A percentile compares a stretch with the other conserved stretches of the same genome.
Evolutionary conservation across 2,329 filamentous ascomycete species (phyloP).

Genomic region (Paecilomyces formosus): DNA sequence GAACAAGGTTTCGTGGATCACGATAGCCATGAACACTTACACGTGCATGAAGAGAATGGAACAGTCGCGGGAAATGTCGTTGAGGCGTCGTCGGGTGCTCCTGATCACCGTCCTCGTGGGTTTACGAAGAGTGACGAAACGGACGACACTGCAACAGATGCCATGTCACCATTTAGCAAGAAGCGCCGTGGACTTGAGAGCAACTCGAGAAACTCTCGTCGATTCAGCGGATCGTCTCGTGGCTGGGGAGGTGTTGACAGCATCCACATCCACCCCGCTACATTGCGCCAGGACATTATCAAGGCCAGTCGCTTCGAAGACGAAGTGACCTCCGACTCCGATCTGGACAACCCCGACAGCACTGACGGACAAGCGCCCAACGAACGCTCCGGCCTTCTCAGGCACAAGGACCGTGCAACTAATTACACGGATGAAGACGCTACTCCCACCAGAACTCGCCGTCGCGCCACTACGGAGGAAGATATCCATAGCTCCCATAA

Average conservation of each 20-base stretch:
- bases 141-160: slow-evolving; percentile 17
- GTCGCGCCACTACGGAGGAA: slow-evolving; percentile 12
- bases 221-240: slow-evolving; percentile 46
- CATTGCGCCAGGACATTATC: slow-evolving; percentile 88
- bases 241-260: slow-evolving; percentile 54
- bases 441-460: slow-evolving; percentile 5
- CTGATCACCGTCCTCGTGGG: slow-evolving; percentile 5
- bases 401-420: slow-evolving; percentile 33
- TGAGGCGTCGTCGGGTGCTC: slow-evolving; percentile 34
- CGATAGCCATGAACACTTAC: slow-evolving; percentile 29
- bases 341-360: slow-evolving; percentile 44
- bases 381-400: slow-evolving; percentile 30
- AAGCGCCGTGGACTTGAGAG: slow-evolving; percentile 20
- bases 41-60: slow-evolving; percentile 45
- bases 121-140: slow-evolving; percentile 19
- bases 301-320: slow-evolving; percentile 62
- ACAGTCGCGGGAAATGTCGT: slow-evolving; percentile 54
- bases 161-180: slow-evolving; percentile 20
- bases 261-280: slow-evolving; percentile 79
- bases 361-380: slow-evolving; percentile 39
- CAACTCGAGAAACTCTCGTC: slow-evolving; percentile 20
- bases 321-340: slow-evolving; percentile 46
- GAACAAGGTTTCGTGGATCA: slow-evolving; percentile 35
- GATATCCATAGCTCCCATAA: slow-evolving; percentile 64
- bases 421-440: slow-evolving; percentile 26